Percentiles rank a stretch among this genome's conserved stretches.
These are phyloP conservation scores for Citrus glauca DNA, from an alignment of 345 rosid species.

Conservation along the genomic window DNA sequence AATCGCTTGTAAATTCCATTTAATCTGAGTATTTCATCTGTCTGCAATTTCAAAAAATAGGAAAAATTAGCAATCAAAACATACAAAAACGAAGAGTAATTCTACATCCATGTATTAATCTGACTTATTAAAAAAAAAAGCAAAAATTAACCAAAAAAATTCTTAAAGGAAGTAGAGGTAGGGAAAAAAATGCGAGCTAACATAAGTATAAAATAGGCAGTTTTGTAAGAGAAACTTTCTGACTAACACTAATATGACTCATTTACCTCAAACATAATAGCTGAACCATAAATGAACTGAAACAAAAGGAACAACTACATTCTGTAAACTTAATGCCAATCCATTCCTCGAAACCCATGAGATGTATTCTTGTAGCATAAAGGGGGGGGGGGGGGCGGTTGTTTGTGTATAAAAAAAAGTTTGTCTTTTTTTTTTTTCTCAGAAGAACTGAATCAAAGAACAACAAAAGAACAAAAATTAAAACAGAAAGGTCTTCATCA, in stretches of 20 bases:
- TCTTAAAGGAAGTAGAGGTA: background rate
- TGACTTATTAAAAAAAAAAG: background rate
- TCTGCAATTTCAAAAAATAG: constrained; percentile 43
- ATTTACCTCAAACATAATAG: background rate
- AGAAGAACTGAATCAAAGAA: background rate
- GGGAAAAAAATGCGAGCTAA: background rate
- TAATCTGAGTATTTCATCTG: constrained; percentile 80
- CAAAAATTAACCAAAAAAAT: background rate
- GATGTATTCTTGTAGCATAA: background rate
- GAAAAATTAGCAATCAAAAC: background rate
- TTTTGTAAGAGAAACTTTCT: background rate
- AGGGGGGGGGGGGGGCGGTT: no score
- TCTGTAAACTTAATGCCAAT: background rate
- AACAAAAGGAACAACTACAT: background rate
- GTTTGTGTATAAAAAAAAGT: no score
- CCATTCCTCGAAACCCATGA: background rate
- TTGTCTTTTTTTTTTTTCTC: background rate
- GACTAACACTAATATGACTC: background rate
- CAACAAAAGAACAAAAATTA: background rate
- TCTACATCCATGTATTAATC: background rate
- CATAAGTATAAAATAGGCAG: background rate
- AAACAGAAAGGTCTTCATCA: background rate
- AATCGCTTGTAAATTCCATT: constrained; percentile 91
- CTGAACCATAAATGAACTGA: background rate
- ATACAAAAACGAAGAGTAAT: background rate